These are phyloP conservation scores for Camellia oleifera DNA, from an alignment of 179 eudicot species.

Conservation along the genomic window DNA sequence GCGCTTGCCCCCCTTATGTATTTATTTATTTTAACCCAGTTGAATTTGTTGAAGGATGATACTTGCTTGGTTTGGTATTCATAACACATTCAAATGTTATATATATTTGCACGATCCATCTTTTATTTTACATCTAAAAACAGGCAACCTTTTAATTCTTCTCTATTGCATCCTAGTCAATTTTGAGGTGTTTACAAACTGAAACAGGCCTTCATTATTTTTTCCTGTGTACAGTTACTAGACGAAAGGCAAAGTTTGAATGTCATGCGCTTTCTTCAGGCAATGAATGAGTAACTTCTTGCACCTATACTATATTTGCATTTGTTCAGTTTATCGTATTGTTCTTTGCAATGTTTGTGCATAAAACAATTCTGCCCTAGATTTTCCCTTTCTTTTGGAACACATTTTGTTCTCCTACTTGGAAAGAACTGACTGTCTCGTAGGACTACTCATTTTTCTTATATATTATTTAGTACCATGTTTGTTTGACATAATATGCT, in stretches of 20 bases:
- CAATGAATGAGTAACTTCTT: slow-evolving; percentile 53
- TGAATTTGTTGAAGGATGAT: too few relatives aligned
- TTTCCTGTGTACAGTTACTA: slow-evolving; percentile 44
- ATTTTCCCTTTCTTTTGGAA: not conserved
- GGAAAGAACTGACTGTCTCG: not conserved
- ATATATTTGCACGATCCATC: not conserved
- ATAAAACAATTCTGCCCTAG: not conserved
- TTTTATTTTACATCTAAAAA: not conserved
- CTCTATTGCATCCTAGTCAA: not conserved
- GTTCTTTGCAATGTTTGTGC: not conserved
- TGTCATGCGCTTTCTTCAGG: slow-evolving; percentile 68
- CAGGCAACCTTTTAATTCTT: not conserved
- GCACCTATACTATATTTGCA: not conserved
- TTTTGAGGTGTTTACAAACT: not conserved
- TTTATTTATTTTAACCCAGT: too few relatives aligned
- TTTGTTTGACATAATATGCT: not conserved
- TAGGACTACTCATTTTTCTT: not conserved
- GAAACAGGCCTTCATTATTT: not conserved
- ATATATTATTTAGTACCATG: not conserved
- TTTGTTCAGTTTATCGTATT: not conserved
- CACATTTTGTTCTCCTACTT: not conserved
- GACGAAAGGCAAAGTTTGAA: slow-evolving; percentile 64
- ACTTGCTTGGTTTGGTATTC: too few relatives aligned
- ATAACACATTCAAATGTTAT: too few relatives aligned
- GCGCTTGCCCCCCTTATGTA: too few relatives aligned